A percentile compares a stretch with the other conserved stretches of the same genome.
Evolutionary conservation across 1,139 yeast genomes (phyloP).

Genomic region (Saccharomyces pastorianus): DNA sequence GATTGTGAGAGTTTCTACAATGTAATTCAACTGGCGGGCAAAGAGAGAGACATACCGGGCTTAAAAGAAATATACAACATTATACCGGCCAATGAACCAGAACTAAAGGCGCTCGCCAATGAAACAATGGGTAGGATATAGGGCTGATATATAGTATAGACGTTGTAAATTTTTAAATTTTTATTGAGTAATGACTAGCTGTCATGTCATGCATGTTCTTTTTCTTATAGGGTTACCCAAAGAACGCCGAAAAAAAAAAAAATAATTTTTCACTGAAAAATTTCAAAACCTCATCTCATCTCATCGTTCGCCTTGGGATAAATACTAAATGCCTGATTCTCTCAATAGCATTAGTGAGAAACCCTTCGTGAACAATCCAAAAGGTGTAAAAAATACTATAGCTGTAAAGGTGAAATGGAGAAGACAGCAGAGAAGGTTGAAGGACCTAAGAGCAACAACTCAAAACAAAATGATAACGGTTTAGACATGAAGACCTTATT

Average conservation of each 20-base stretch:
- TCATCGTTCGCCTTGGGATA: constrained; percentile 11
- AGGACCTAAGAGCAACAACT: constrained; percentile 5
- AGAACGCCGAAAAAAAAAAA: background rate
- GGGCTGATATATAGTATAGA: background rate
- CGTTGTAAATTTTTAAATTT: background rate
- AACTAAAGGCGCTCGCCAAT: constrained; percentile 17
- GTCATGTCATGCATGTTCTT: background rate
- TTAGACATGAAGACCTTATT: constrained; percentile 57
- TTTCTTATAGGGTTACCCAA: background rate
- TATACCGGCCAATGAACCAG: constrained; percentile 26
- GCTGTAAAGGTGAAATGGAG: background rate
- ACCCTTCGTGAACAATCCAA: background rate
- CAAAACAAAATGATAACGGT: constrained; percentile 16
- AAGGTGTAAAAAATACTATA: background rate
- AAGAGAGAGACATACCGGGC: constrained; percentile 22
- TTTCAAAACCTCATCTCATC: constrained; percentile 18
- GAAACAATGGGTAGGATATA: constrained; percentile 18
- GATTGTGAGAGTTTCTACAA: constrained; percentile 24
- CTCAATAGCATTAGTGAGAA: background rate
- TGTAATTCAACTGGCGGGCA: constrained; percentile 24
- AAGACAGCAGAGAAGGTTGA: background rate
- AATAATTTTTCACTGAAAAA: constrained; percentile 8
- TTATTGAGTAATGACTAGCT: background rate
- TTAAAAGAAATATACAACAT: constrained; percentile 18
- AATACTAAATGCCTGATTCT: background rate